Percentiles rank a stretch among this genome's conserved stretches.
These are phyloP conservation scores for Phaeolepiota aurea DNA, from an alignment of 768 basidiomycete species.

Conservation along the genomic window DNA sequence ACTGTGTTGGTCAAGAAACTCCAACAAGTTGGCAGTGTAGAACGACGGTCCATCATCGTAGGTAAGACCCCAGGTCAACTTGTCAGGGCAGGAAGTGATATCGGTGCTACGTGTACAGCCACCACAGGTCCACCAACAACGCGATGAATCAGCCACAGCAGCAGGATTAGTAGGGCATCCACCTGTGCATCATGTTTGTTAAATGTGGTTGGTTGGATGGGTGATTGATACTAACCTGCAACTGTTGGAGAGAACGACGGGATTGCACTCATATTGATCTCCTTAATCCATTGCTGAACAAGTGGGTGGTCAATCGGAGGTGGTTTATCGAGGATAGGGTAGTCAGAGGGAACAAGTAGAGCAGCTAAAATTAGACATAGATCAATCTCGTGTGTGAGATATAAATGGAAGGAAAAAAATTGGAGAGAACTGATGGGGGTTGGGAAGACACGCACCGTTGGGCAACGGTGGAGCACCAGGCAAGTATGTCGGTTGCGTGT, in stretches of 20 bases:
- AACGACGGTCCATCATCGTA: slow-evolving; percentile 78
- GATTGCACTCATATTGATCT: slow-evolving; percentile 45
- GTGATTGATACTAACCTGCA: slow-evolving; percentile 24
- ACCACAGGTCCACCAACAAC: slow-evolving; percentile 81
- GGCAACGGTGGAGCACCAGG: slow-evolving; percentile 54
- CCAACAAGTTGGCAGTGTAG: slow-evolving; percentile 67
- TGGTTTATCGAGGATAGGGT: slow-evolving; percentile 55
- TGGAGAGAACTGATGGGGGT: background rate
- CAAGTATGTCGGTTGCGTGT: slow-evolving; percentile 41
- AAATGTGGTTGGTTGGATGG: no score
- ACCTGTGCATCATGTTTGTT: slow-evolving; percentile 18
- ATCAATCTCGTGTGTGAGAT: background rate
- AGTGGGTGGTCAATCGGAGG: slow-evolving; percentile 55
- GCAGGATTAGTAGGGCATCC: slow-evolving; percentile 56
- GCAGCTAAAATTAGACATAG: slow-evolving; percentile 21
- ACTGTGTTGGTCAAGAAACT: slow-evolving; percentile 53
- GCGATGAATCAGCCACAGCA: slow-evolving; percentile 39
- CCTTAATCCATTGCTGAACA: slow-evolving; percentile 65
- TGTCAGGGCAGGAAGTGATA: slow-evolving; percentile 66
- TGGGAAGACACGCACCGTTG: slow-evolving; percentile 27
- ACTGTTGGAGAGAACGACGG: slow-evolving; percentile 42
- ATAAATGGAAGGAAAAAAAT: slow-evolving; percentile 1
- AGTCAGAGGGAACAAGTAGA: slow-evolving; percentile 40
- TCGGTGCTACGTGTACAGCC: slow-evolving; percentile 64
- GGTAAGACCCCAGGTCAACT: slow-evolving; percentile 46